Evolutionary conservation across 2,329 filamentous ascomycete species (phyloP).

Genomic region (Stagonosporopsis vannaccii): DNA sequence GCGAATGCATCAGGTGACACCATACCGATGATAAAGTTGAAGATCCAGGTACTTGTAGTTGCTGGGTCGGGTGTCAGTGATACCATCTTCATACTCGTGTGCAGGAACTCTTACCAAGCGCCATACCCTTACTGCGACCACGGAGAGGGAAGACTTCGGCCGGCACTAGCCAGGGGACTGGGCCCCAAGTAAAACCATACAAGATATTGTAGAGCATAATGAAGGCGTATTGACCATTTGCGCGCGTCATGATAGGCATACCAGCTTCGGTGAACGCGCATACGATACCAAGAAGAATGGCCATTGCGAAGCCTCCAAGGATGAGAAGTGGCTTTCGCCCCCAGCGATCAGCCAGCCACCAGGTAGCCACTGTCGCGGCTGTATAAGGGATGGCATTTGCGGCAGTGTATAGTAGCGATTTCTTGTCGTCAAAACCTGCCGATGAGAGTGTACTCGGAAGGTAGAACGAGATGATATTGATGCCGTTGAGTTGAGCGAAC

Average conservation of each 20-base stretch:
- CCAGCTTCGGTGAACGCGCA: constrained; percentile 50
- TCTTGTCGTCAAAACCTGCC: constrained; percentile 49
- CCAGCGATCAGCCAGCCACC: constrained; percentile 53
- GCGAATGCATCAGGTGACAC: constrained; percentile 53
- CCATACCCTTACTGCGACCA: constrained; percentile 52
- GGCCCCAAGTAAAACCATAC: constrained; percentile 52
- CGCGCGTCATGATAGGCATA: constrained; percentile 38
- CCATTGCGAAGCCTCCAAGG: constrained; percentile 43
- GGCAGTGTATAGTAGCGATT: constrained; percentile 52
- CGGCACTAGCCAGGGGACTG: constrained; percentile 51
- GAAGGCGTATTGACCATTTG: constrained; percentile 51
- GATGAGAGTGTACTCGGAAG: constrained; percentile 48
- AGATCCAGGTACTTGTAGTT: constrained; percentile 50
- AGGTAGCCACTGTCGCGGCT: constrained; percentile 50
- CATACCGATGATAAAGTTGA: constrained; percentile 53
- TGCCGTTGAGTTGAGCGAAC: constrained; percentile 53
- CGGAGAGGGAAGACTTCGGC: constrained; percentile 49
- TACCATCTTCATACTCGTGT: neutral
- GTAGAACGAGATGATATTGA: constrained; percentile 55
- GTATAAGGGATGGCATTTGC: constrained; percentile 52
- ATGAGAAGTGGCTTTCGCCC: constrained; percentile 51
- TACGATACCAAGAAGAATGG: constrained; percentile 45
- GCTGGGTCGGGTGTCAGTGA: constrained; percentile 17
- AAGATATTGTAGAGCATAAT: constrained; percentile 51
- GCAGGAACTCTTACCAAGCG: constrained; percentile 25